Percentiles rank a stretch among this genome's conserved stretches.
Conservation (phyloP, 2,329 filamentous ascomycete species). For the Fusarium piperis region DNA sequence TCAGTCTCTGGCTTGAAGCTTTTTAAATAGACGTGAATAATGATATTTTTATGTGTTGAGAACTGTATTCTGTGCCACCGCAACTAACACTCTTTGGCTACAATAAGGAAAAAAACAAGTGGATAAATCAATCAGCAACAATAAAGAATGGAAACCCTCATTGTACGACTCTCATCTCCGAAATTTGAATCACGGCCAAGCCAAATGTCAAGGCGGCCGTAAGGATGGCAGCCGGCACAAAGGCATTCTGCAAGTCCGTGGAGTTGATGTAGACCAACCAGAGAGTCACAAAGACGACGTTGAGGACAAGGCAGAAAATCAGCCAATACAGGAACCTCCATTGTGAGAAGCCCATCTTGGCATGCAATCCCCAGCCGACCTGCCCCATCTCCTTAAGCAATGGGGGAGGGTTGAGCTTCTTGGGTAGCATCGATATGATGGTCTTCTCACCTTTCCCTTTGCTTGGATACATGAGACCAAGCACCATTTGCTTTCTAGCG, state of each 20-base stretch:
- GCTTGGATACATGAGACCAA: not conserved
- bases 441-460: not conserved
- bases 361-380: not conserved
- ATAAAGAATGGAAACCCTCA: not conserved
- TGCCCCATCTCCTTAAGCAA: not conserved
- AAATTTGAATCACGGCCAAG: not conserved
- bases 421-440: not conserved
- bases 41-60: not conserved
- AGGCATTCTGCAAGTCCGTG: not conserved
- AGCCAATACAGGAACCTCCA: not conserved
- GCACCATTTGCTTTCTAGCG: not conserved
- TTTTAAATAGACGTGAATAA: not conserved
- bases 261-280: not conserved
- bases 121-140: no score
- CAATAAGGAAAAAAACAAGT: no score
- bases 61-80: no score
- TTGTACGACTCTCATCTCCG: not conserved
- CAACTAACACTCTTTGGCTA: no score
- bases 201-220: not conserved
- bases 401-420: not conserved
- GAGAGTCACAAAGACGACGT: not conserved
- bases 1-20: conserved; percentile 1
- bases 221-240: not conserved
- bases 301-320: not conserved
- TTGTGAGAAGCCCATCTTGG: not conserved